Base-by-base conservation (phyloP, 1,284 basidiomycete species). In the Cutaneotrichosporon sp. region DNA sequence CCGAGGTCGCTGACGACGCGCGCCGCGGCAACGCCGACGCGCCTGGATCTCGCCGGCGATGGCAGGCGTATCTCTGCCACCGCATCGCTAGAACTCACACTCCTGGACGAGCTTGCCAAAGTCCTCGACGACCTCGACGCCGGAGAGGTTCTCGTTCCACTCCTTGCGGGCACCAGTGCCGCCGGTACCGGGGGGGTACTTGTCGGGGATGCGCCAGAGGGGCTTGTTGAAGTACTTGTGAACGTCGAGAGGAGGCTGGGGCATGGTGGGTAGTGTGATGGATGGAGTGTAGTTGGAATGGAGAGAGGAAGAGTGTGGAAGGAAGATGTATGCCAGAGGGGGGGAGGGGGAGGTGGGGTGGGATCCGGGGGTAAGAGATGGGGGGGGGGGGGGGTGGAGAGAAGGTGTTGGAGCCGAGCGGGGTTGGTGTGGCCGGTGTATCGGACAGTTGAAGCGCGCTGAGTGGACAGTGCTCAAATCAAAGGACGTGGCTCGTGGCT, bases 151-250 rank as follows among this genome's bases (percentile, higher is more conserved):
- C 36, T 77, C 70, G 18, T 64, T 64, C 68, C 74, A 77, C n/a
- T 72, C 64, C 14, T 68, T 66, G 51, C 77, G 69, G 13, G 76
- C 72, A 25, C 76, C 76, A 22, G 78, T 80, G 20, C 76, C 78
- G 43, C 79, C 79, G n/a, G 77, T 76, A 18, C 77, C 74, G 50
- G 73, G 76, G 16, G 76, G 80, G 65, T 75, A 80, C 66, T 72
- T 70, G 64, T 78, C 80, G 56, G 65, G 60, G 59, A 76, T 64
- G 38, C 60, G 63, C 31, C 72, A 77, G 34, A 77, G 73, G 42
- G 67, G 68, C 25, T 69, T 67, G 43, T 67, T 52, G 60, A 80
- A 68, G 70, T 80, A 81, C 59, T 78, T 74, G 49, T 69, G 63
- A 56, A 81, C 67, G 53, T 76, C 68, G 64, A 81, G 64, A 7